Percentiles rank a stretch among this genome's conserved stretches.
Conservation (phyloP, 495 filamentous ascomycete species). For the Xeromyces bisporus region DNA sequence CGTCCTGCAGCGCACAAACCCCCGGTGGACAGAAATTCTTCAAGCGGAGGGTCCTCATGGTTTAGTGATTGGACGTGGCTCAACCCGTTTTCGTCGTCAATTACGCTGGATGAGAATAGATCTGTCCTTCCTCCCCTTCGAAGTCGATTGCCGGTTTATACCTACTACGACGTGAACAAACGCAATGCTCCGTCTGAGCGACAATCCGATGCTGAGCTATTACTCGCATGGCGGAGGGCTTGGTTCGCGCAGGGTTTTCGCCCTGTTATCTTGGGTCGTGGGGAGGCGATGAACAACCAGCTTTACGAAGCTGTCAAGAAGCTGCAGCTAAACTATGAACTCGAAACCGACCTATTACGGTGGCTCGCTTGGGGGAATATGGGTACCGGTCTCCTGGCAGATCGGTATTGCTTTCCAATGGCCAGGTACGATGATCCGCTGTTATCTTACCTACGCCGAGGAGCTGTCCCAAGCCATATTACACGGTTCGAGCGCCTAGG, state of each 20-base stretch:
- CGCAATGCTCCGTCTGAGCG: slow-evolving; percentile 42
- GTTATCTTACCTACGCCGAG: slow-evolving; percentile 53
- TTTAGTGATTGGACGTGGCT: slow-evolving; percentile 78
- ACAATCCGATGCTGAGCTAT: slow-evolving; percentile 57
- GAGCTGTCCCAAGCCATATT: slow-evolving; percentile 46
- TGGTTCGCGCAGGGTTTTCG: slow-evolving; percentile 91
- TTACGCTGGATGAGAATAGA: slow-evolving; percentile 72
- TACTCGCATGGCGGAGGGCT: slow-evolving; percentile 78
- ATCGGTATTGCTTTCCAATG: slow-evolving; percentile 77
- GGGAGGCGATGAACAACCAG: slow-evolving; percentile 74
- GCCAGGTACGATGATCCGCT: slow-evolving; percentile 55
- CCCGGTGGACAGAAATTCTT: slow-evolving; percentile 61
- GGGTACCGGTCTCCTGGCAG: slow-evolving; percentile 68
- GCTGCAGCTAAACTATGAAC: slow-evolving; percentile 30
- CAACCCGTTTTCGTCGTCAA: slow-evolving; percentile 70
- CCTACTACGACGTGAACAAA: slow-evolving; percentile 63
- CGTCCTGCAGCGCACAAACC: slow-evolving; percentile 57
- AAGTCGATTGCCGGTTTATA: slow-evolving; percentile 67
- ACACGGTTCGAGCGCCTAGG: slow-evolving; percentile 60
- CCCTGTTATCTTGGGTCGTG: slow-evolving; percentile 62
- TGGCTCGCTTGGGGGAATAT: slow-evolving; percentile 93
- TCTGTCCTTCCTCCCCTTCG: slow-evolving; percentile 71
- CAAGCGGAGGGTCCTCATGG: slow-evolving; percentile 66
- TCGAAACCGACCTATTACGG: slow-evolving; percentile 59
- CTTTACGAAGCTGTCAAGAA: slow-evolving; percentile 48